Conservation (phyloP, 139 green algal species). For the Chlamydomonas sphaeroides region DNA sequence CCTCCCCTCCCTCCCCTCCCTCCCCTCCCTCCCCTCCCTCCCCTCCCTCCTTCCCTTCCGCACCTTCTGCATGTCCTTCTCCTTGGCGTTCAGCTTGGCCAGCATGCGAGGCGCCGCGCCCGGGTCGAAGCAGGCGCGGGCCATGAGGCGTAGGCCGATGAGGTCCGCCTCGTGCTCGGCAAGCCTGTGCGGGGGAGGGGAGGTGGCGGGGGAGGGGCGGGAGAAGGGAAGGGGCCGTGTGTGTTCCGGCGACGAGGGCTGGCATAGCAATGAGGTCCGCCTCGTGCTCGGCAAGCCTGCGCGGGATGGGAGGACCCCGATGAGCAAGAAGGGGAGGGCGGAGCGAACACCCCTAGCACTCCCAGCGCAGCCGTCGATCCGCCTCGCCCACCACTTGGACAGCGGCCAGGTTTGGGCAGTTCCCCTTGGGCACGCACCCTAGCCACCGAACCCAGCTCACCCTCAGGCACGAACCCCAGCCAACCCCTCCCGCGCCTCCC, state of each 20-base stretch:
- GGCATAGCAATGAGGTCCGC: constrained; percentile 76
- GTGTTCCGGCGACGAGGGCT: not conserved
- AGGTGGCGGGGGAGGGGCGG: not conserved
- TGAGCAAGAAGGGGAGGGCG: no score
- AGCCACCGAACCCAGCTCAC: no score
- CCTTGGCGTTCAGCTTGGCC: constrained; percentile 50
- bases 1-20: no score
- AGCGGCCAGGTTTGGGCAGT: no score
- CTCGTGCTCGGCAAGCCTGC: constrained; percentile 76
- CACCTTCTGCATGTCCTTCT: constrained; percentile 39
- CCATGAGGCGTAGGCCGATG: constrained; percentile 81
- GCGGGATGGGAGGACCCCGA: not conserved
- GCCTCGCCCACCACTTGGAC: no score
- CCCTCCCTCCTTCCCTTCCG: not conserved
- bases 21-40: no score
- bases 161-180: constrained; percentile 84
- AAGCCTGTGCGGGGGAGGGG: constrained; percentile 41
- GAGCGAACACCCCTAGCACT: no score
- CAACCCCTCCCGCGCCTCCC: no score
- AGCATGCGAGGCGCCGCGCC: constrained; percentile 62
- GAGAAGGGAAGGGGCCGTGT: not conserved
- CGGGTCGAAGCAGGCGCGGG: constrained; percentile 80
- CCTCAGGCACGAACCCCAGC: no score
- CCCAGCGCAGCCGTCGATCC: no score
- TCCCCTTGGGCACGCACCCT: no score